phyloP scores from a whole-genome alignment of 306 rosid genomes.

The Carpinus viminea region DNA sequence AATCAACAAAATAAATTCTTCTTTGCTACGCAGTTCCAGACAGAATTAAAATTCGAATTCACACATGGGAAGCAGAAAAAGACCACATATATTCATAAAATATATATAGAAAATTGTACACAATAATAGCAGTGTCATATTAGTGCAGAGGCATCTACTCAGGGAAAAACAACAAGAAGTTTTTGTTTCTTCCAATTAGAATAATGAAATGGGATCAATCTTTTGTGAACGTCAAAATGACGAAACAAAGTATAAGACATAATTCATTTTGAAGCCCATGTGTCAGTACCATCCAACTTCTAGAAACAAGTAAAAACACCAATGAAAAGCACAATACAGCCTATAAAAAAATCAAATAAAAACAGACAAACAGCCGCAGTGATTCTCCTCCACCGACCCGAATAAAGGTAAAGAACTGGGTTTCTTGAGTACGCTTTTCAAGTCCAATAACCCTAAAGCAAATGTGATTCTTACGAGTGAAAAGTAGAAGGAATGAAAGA shows the following conservation, averaged over 20 bases:
- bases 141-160: neutral
- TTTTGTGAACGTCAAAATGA: neutral
- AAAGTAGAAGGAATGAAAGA: neutral
- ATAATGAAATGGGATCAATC: neutral
- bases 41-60: neutral
- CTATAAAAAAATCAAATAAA: neutral
- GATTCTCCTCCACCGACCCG: neutral
- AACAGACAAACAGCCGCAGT: neutral
- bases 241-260: neutral
- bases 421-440: neutral
- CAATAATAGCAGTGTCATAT: neutral
- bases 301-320: neutral
- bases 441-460: neutral
- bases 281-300: neutral
- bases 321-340: neutral
- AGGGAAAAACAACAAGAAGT: neutral
- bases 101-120: neutral
- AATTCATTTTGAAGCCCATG: neutral
- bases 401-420: neutral
- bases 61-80: neutral
- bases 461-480: neutral
- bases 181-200: neutral
- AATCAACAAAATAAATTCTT: too few species aligned
- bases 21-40: neutral
- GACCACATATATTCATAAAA: neutral